These are phyloP conservation scores for Candida quercuum DNA, from an alignment of 805 yeast genomes.

Conservation along the genomic window DNA sequence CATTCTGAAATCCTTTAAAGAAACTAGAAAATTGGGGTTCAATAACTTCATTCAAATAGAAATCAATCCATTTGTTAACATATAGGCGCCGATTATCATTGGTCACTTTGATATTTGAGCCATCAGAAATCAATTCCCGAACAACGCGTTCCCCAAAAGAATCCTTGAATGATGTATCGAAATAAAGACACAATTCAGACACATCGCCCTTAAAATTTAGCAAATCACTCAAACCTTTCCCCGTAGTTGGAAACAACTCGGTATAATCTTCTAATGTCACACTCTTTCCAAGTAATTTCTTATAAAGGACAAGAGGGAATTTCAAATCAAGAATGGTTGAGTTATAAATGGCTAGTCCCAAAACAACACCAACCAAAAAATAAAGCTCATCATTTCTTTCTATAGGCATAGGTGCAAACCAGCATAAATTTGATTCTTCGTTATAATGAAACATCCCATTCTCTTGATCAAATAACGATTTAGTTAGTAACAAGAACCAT, in stretches of 20 bases:
- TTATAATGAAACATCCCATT: conserved; percentile 62
- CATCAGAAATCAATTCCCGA: conserved; percentile 52
- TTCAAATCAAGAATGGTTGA: conserved; percentile 79
- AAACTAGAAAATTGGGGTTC: conserved; percentile 51
- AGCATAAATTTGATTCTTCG: conserved; percentile 64
- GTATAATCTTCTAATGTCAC: conserved; percentile 58
- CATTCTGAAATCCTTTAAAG: conserved; percentile 64
- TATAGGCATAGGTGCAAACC: conserved; percentile 60
- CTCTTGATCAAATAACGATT: conserved; percentile 61
- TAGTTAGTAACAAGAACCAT: conserved; percentile 79
- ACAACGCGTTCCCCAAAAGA: conserved; percentile 38
- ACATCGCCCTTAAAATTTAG: conserved; percentile 40
- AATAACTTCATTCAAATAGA: conserved; percentile 53
- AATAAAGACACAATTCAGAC: conserved; percentile 49
- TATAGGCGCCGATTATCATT: conserved; percentile 52
- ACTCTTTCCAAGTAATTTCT: conserved; percentile 55
- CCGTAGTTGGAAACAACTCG: conserved; percentile 66
- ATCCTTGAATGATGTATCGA: conserved; percentile 53
- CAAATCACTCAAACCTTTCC: conserved; percentile 42
- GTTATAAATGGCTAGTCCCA: conserved; percentile 89
- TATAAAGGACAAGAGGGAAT: conserved; percentile 74
- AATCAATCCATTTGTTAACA: conserved; percentile 57
- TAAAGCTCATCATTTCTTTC: conserved; percentile 48
- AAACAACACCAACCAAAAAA: conserved; percentile 74
- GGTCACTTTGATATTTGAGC: conserved; percentile 51